Percentiles rank a stretch among this genome's conserved stretches.
phyloP scores from a whole-genome alignment of 805 yeast genomes.

The Debaryomyces maramus region DNA sequence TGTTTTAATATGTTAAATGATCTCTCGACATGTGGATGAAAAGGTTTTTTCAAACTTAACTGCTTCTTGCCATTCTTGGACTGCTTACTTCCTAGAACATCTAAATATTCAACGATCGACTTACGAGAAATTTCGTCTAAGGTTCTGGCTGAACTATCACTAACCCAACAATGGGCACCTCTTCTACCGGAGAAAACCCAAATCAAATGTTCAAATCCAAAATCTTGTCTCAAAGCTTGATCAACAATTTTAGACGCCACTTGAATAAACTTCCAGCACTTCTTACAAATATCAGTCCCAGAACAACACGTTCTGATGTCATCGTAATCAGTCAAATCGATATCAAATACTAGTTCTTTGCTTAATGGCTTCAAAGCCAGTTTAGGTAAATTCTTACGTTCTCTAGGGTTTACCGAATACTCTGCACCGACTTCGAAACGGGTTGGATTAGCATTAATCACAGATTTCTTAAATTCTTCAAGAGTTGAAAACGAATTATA shows the following conservation, averaged over 20 bases:
- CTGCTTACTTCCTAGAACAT: conserved; percentile 56
- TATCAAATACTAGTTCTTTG: conserved; percentile 93
- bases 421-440: conserved; percentile 96
- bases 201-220: conserved; percentile 80
- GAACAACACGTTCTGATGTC: conserved; percentile 90
- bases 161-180: conserved; percentile 98
- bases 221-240: conserved; percentile 73
- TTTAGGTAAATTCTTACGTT: conserved; percentile 74
- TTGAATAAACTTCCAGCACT: conserved; percentile 92
- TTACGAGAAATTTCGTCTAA: conserved; percentile 73
- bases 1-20: conserved; percentile 66
- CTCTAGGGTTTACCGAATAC: conserved; percentile 83
- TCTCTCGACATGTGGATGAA: conserved; percentile 84
- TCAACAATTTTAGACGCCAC: conserved; percentile 80
- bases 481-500: conserved; percentile 70
- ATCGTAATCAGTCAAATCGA: conserved; percentile 97
- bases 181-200: conserved; percentile 99
- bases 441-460: conserved; percentile 72
- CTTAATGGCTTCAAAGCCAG: conserved; percentile 74
- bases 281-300: conserved; percentile 78
- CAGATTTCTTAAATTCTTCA: conserved; percentile 78
- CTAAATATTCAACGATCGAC: conserved; percentile 81
- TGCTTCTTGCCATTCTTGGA: conserved; percentile 40
- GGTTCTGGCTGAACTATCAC: conserved; percentile 77
- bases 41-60: conserved; percentile 67